These are phyloP conservation scores for Cutaneotrichosporon dermatis DNA, from an alignment of 1,284 basidiomycete species.

Conservation along the genomic window DNA sequence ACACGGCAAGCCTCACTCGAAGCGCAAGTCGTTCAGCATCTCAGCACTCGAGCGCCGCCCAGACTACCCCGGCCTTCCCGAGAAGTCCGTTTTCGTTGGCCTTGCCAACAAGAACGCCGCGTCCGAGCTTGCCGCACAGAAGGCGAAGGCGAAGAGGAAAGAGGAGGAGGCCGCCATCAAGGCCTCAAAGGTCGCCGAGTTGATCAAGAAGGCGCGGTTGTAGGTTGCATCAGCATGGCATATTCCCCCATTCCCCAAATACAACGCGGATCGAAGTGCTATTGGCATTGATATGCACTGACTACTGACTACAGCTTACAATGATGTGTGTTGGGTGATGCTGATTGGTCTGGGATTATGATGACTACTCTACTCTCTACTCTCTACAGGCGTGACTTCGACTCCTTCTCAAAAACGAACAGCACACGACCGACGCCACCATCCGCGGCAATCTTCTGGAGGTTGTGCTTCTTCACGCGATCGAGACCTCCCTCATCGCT, in stretches of 20 bases:
- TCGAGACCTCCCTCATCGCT: not conserved
- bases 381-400: constrained; percentile 23
- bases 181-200: constrained; percentile 1
- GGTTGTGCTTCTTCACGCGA: constrained; percentile 30
- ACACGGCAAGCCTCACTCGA: constrained; percentile 34
- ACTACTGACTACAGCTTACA: not conserved
- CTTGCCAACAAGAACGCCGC: not conserved
- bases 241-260: not conserved
- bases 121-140: not conserved
- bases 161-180: not conserved
- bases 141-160: constrained; percentile 4
- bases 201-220: constrained; percentile 4
- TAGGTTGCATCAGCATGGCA: constrained; percentile 7
- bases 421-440: constrained; percentile 39
- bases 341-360: not conserved
- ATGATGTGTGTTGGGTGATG: not conserved
- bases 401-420: constrained; percentile 46
- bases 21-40: constrained; percentile 32
- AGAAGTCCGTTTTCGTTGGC: not conserved
- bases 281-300: not conserved
- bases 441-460: constrained; percentile 26
- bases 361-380: not conserved
- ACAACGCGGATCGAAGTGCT: no score
- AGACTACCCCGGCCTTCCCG: constrained; percentile 1
- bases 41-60: constrained; percentile 21